Evolutionary conservation across 2,329 filamentous ascomycete species (phyloP), one percentile per base, ranked within the genome.

Genomic region (Talaromyces sp.): DNA sequence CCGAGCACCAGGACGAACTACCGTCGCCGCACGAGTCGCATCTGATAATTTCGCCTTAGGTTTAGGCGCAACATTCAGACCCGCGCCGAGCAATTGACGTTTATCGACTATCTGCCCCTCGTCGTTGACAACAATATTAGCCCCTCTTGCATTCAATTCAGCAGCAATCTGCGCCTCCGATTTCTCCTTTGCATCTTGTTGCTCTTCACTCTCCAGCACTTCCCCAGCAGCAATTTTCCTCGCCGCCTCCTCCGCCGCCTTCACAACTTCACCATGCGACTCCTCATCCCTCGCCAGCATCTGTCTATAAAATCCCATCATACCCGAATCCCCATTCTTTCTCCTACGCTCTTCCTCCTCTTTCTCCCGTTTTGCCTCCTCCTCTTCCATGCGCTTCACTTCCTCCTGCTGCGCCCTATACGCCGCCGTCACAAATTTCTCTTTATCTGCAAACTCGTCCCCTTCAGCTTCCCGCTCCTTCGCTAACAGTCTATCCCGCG

Each of bases 321-420:
- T 87, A 13, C 85, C 84, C 16, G 77, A 73, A 4, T 80, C 81
- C 1, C 71, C 80, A 69, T 74, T 82, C 75, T 75, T 82, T 76
- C 74, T 77, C 62, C 79, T 72, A 54, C 75, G 79, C 72, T 79
- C 83, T 75, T 79, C 82, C 67, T 88, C 85, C 56, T 81, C 81
- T 66, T 82, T 82, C 67, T 84, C 82, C 58, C 79, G 79, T 65
- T 74, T 77, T 70, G 80, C 81, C 72, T 88, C 87, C 67, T 87
- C 86, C 63, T 83, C 85, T 69, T 89, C 86, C 22, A 86, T 71
- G 65, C 77, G 77, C 64, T 81, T 78, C 66, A 85, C 77, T 72
- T 89, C 87, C 71, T 84, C 86, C 72, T 89, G 86, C 71, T 89
- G 87, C 67, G 81, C 79, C 74, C 88, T 88, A 74, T 89, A 89